Evolutionary conservation across 805 yeast genomes (phyloP), one percentile per base, ranked within the genome.

Genomic region (Cyberlindnera veronae): DNA sequence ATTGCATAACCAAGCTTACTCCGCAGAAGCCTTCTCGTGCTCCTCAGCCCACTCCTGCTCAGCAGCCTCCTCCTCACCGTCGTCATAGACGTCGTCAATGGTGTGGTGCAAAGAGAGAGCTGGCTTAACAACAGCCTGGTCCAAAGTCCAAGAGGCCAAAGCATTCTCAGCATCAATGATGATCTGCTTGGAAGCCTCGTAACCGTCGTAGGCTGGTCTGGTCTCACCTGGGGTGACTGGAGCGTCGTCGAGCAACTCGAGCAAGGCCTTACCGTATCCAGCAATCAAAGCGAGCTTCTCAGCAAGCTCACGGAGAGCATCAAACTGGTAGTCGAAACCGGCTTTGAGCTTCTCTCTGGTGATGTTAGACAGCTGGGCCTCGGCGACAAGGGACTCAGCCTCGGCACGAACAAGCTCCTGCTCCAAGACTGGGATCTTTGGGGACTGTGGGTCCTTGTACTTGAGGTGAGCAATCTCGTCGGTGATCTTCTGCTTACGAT

Each of bases 211-310:
- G 46, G 96, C 91, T 36, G 96, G 91, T 76, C 98, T 88, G 52
- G 96, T 83, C 76, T 91, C 98, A 74, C 99, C 99, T 50, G 99
- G 99, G 54, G 97, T 91, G 51, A 93, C 96, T 50, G 98, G 95
- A 52, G 93, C 71, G 69, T 91, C 98, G 66, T 91, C 98, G 64
- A 91, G 78, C 62, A 91, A 80, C 76, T 93, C 98, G 62, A 93
- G 77, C 53, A 91, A 72, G 32, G 96, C 96, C 76, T 91, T 91
- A 72, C 98, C 98, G 76, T 93, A 93, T 62, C 97, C 97, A 57
- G 98, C 97, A 71, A 91, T 91, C 57, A 93, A 75, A 38, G 98
- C 98, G 55, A 86, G 77, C 74, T 93, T 93, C 76, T 93, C 98
- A 57, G 96, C 79, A 67, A 83, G 82, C 73, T 91, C 99, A 67